These are phyloP conservation scores for Lindgomyces ingoldianus DNA, from an alignment of 495 filamentous ascomycete species.

Conservation along the genomic window DNA sequence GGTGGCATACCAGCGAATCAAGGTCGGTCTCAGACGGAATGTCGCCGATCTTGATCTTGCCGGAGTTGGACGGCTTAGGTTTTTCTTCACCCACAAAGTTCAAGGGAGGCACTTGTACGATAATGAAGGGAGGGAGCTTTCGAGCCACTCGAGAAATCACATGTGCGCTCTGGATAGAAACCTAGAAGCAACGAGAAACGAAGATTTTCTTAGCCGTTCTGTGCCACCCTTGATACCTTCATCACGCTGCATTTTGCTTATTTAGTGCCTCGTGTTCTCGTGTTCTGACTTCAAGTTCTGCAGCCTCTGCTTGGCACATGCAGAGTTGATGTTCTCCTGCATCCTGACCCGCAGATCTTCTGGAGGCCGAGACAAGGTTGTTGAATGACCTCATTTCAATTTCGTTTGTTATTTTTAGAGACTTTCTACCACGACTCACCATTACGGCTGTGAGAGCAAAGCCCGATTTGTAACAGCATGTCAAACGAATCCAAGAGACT, in stretches of 20 bases:
- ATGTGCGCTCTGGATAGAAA: not conserved
- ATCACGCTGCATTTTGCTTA: too few relatives aligned
- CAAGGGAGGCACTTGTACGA: conserved; percentile 8
- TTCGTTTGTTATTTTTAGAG: too few relatives aligned
- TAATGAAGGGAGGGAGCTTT: not conserved
- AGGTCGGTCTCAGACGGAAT: not conserved
- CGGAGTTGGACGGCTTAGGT: not conserved
- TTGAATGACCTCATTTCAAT: not conserved
- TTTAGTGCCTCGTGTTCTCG: not conserved
- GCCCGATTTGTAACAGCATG: too few relatives aligned
- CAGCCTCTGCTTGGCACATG: not conserved
- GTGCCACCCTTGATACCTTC: not conserved
- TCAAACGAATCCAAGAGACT: too few relatives aligned
- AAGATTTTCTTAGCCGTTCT: not conserved
- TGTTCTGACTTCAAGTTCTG: not conserved
- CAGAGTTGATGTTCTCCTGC: not conserved
- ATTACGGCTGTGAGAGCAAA: too few relatives aligned
- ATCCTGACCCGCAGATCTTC: not conserved
- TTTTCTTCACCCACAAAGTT: not conserved
- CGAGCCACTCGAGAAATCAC: not conserved
- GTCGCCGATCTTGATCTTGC: conserved; percentile 1
- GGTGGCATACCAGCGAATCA: not conserved
- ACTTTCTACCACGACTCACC: too few relatives aligned
- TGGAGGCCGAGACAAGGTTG: not conserved
- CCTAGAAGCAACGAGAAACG: not conserved